These are phyloP conservation scores for Ramalina intermedia DNA, from an alignment of 495 filamentous ascomycete genomes.

Conservation along the genomic window DNA sequence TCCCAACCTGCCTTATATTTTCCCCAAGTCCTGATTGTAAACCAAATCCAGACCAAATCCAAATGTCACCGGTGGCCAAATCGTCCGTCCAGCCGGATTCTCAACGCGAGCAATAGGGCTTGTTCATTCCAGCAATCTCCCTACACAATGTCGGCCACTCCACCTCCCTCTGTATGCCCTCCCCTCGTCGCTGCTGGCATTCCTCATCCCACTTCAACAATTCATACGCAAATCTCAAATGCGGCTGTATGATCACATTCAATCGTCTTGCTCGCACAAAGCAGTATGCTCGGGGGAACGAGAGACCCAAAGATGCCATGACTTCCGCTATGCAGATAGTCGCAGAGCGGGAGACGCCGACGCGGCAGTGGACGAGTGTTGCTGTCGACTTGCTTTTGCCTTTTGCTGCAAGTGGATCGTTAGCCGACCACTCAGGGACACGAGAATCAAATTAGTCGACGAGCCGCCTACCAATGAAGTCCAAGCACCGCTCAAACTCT, in stretches of 20 bases:
- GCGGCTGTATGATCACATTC: constrained; percentile 60
- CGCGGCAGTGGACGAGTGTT: constrained; percentile 92
- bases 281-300: constrained; percentile 89
- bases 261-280: constrained; percentile 85
- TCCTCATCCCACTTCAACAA: constrained; percentile 90
- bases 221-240: constrained; percentile 53
- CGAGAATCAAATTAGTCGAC: neutral
- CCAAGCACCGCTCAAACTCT: constrained; percentile 74
- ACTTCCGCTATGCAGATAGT: constrained; percentile 98
- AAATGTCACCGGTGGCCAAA: constrained; percentile 3
- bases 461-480: constrained; percentile 66
- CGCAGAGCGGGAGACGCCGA: constrained; percentile 86
- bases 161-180: constrained; percentile 52
- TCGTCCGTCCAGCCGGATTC: constrained; percentile 2
- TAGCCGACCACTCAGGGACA: neutral
- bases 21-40: neutral
- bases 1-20: neutral
- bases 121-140: constrained; percentile 91
- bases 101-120: constrained; percentile 53
- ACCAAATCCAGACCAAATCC: neutral
- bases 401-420: constrained; percentile 36
- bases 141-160: constrained; percentile 83
- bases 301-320: constrained; percentile 65
- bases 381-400: constrained; percentile 61
- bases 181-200: constrained; percentile 29